Percentiles rank a stretch among this genome's conserved stretches.
Evolutionary conservation across 176 grass and related monocot species (phyloP).

Genomic region (Pontederia crassipes): DNA sequence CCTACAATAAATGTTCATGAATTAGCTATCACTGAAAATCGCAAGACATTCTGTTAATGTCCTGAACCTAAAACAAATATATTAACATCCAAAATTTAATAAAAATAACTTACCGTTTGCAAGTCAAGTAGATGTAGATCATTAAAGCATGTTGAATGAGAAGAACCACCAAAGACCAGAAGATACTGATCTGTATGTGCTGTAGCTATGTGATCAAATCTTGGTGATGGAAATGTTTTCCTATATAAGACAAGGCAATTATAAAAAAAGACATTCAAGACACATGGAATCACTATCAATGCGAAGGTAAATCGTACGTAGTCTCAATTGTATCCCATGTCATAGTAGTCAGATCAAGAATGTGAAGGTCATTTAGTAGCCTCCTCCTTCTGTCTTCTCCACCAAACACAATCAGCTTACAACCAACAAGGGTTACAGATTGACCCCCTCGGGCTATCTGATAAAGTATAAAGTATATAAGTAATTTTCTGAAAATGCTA

Average conservation of each 20-base stretch:
- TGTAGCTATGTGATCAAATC: constrained; percentile 76
- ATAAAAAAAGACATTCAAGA: background rate
- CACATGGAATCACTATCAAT: constrained; percentile 16
- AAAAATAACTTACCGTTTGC: constrained; percentile 46
- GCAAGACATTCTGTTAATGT: too few species aligned
- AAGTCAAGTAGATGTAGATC: constrained; percentile 86
- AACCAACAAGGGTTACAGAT: constrained; percentile 62
- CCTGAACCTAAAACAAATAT: too few species aligned
- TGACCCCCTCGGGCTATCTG: constrained; percentile 78
- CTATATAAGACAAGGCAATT: constrained; percentile 29
- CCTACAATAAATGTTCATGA: too few species aligned
- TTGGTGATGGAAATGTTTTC: constrained; percentile 55
- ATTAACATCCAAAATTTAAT: background rate
- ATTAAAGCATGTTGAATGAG: constrained; percentile 87
- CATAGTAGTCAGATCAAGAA: constrained; percentile 94
- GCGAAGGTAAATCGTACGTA: constrained; percentile 38
- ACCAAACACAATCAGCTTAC: constrained; percentile 78
- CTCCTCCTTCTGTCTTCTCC: constrained; percentile 77
- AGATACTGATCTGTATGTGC: constrained; percentile 76
- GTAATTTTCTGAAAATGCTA: constrained; percentile 11
- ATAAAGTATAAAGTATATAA: constrained; percentile 15
- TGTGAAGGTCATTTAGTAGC: constrained; percentile 77
- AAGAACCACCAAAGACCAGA: constrained; percentile 91
- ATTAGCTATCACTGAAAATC: too few species aligned
- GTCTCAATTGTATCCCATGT: constrained; percentile 70